Evolutionary conservation across 148 eudicot genomes (phyloP), one percentile per base, ranked within the genome.

Genomic region (Vaccinium myrtillus): DNA sequence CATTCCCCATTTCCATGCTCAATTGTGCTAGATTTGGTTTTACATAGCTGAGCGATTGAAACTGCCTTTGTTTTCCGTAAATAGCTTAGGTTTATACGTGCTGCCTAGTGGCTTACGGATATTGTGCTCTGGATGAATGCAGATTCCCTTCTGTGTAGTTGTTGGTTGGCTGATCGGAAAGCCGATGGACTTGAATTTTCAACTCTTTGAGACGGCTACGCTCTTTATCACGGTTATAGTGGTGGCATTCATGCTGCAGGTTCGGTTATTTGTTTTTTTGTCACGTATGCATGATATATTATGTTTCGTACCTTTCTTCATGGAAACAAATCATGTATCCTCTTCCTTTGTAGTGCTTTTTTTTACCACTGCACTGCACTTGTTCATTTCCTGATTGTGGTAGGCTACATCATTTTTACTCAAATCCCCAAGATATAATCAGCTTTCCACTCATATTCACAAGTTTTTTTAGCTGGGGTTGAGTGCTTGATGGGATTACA

Each of bases 171-270:
- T 92, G 80, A 95, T 96, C 93, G 98, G 98, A 74, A 86, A 92
- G 83, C 95, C 93, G 48, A 95, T 96, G 99, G 99, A 96, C 90
- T 88, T 96, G 93, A 96, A 95, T 86, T 96, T 96, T 80, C 93
- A 91, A 88, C 93, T 96, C 75, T 96, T 96, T 78, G 99, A 96
- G 90, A 96, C 99, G 18, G 98, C 99, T 63, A 92, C 98, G 0
- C 98, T 96, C 77, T 96, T 96, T 82, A 93, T 96, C 80, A 93
- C 99, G 9, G 99, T 96, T 75, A 84, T 96, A 82, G 97, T 96
- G 56, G 99, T 96, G 89, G 98, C 97, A 63, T 96, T 96, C 87
- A 92, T 96, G 96, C 91, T 96, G 86, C 98, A 95, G 99, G 99
- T 96, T 88, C 53, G 90, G 58, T 81, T 77, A 27, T 81, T 71